Conservation (phyloP, 2,329 filamentous ascomycete species). For the Colletotrichum nymphaeae region DNA sequence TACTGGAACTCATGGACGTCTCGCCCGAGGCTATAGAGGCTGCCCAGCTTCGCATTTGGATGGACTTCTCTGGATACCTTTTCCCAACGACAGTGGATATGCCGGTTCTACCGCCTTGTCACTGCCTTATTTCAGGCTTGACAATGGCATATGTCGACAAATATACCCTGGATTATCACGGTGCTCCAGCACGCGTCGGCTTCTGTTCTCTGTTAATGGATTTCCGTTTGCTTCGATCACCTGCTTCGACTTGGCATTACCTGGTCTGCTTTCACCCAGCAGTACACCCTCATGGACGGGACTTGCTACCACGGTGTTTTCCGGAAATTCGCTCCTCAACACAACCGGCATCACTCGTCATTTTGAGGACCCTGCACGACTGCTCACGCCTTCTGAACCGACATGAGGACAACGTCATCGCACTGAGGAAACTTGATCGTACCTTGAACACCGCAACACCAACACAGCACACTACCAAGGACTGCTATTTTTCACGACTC, state of each 20-base stretch:
- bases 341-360: no score
- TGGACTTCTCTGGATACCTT: constrained; percentile 1
- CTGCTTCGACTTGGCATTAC: not conserved
- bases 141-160: not conserved
- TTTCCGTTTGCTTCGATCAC: constrained; percentile 26
- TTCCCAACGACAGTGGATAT: not conserved
- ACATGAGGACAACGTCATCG: no score
- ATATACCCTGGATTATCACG: not conserved
- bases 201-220: constrained; percentile 28
- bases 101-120: not conserved
- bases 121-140: constrained; percentile 18
- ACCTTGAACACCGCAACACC: not conserved
- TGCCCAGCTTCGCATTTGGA: constrained; percentile 25
- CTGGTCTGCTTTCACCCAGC: not conserved
- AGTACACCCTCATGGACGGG: not conserved
- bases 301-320: not conserved
- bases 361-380: no score
- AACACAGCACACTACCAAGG: not conserved
- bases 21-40: constrained; percentile 22
- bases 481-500: not conserved
- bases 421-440: no score
- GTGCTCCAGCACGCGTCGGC: not conserved
- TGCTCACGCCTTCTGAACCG: no score
- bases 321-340: not conserved
- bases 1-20: constrained; percentile 9